Base-by-base conservation (phyloP, 371 early-diverging fungal genomes). In the Batkoa obscura region DNA sequence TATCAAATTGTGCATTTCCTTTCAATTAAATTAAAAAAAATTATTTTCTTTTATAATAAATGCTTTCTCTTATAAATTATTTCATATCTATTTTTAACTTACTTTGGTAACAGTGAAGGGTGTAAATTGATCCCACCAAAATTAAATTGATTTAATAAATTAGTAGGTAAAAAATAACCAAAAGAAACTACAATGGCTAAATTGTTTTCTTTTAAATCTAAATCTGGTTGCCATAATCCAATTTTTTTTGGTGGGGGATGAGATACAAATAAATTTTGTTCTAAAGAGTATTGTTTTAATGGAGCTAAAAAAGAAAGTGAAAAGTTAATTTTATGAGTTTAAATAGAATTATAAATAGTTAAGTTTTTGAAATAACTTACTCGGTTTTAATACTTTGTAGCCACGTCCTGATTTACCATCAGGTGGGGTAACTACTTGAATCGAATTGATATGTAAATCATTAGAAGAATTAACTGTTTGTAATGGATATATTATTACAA, bases 171-270 rank as follows among this genome's bases (percentile, higher is more conserved):
- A 61, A 94, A 92, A 64, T 84, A 84, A 0, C 92, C 90, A 70
- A 90, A 94, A 0, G 91, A 92, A 0, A 91, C 90, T 31, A 90
- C 94, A 0, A 93, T 71, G 2, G 84, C 96, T n/a, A 95, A 63
- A 65, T 92, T 88, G 23, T 57, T 38, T 33, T 9, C 30, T 43
- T n/a, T 13, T n/a, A 38, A 1, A n/a, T n/a, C n/a, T n/a, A n/a
- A n/a, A 17, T 38, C 1, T 39, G 71, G 72, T 55, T 62, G 12
- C 75, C 73, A 75, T 2, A 60, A 69, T 10, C 47, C 54, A 36
- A 79, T 60, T 1, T 72, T 58, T 50, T 68, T 70, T 42, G 60
- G 66, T 34, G 76, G 75, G 15, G 79, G 74, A 12, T 62, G 41
- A 39, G 66, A 62, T 9, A 65, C 52, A 6, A 15, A 9, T 15